Percentiles rank a stretch among this genome's conserved stretches.
These are phyloP conservation scores for Hypoxylon lienhwacheense DNA, from an alignment of 495 filamentous ascomycete species.

Conservation along the genomic window DNA sequence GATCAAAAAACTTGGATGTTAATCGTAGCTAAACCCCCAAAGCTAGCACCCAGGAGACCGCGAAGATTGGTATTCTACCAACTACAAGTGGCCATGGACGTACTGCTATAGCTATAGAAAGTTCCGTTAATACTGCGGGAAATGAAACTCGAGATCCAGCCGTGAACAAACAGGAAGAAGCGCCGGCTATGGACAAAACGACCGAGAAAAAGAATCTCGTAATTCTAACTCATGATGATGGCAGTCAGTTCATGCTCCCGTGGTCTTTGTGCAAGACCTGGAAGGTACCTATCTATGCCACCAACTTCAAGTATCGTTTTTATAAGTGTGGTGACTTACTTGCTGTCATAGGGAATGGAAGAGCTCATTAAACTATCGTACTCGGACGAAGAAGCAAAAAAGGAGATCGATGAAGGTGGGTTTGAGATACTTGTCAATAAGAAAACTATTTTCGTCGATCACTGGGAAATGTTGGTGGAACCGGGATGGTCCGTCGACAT, in stretches of 20 bases:
- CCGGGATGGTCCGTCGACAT: constrained; percentile 4
- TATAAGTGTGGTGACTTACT: neutral
- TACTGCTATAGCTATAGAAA: too few relatives aligned
- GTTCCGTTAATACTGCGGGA: too few relatives aligned
- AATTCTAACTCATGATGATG: neutral
- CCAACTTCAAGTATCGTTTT: neutral
- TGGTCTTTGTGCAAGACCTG: constrained; percentile 5
- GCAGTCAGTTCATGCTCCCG: neutral
- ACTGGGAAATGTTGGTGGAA: constrained; percentile 1
- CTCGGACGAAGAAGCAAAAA: constrained; percentile 1
- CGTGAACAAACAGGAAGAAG: neutral
- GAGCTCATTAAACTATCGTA: constrained; percentile 2
- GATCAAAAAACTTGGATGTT: too few relatives aligned
- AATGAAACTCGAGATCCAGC: neutral
- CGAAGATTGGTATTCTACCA: too few relatives aligned
- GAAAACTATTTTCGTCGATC: neutral
- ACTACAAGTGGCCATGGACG: too few relatives aligned
- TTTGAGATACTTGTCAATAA: neutral
- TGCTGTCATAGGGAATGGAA: constrained; percentile 4
- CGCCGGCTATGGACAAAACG: neutral
- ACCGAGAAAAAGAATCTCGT: neutral
- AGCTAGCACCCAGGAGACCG: too few relatives aligned
- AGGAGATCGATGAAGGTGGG: constrained; percentile 5
- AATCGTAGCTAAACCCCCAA: too few relatives aligned
- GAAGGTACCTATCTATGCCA: too few relatives aligned